These are phyloP conservation scores for Diplodia sapinea DNA, from an alignment of 2,329 filamentous ascomycete genomes.

Conservation along the genomic window DNA sequence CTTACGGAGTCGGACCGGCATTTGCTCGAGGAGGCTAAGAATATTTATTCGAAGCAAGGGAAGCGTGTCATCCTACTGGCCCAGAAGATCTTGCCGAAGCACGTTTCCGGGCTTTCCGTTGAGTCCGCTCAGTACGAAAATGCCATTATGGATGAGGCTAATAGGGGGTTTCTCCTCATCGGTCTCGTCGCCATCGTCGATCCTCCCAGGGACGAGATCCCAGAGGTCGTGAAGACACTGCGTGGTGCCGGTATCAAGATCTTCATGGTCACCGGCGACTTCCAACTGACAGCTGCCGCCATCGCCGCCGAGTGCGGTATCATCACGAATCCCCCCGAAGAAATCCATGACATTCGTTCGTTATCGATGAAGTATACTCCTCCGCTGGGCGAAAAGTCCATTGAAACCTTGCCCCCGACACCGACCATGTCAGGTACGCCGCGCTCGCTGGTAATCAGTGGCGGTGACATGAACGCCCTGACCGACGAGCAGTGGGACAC, in stretches of 20 bases:
- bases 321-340: constrained; percentile 59
- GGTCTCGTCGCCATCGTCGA: constrained; percentile 66
- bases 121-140: constrained; percentile 60
- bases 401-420: neutral
- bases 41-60: constrained; percentile 71
- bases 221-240: constrained; percentile 65
- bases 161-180: constrained; percentile 57
- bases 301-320: constrained; percentile 77
- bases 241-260: constrained; percentile 74
- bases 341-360: constrained; percentile 61
- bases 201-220: constrained; percentile 65
- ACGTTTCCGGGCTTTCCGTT: constrained; percentile 36
- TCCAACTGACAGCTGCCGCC: constrained; percentile 73
- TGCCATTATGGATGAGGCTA: constrained; percentile 61
- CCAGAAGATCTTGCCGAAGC: constrained; percentile 59
- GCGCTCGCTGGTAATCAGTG: constrained; percentile 42
- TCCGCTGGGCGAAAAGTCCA: neutral
- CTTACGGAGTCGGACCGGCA: constrained; percentile 56
- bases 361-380: constrained; percentile 43
- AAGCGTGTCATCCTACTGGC: constrained; percentile 72
- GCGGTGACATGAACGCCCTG: constrained; percentile 64
- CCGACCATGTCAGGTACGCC: constrained; percentile 60
- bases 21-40: constrained; percentile 65
- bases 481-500: constrained; percentile 72
- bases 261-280: constrained; percentile 83